A percentile compares a stretch with the other conserved stretches of the same genome.
Evolutionary conservation across 108 stramenopile genomes (phyloP).

Genomic region (Fragilaria crotonensis): DNA sequence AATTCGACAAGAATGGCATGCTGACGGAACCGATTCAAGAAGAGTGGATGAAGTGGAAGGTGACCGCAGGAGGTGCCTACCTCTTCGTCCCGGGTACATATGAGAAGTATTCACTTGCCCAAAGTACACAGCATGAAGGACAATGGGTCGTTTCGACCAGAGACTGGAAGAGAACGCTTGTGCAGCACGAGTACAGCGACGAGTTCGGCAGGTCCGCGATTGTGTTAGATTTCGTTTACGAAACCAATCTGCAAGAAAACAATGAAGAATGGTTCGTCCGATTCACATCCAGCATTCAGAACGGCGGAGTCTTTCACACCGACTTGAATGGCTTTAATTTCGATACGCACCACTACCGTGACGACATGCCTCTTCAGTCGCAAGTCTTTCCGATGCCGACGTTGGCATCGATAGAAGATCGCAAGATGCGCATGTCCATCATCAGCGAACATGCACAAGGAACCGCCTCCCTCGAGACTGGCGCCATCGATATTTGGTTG

Average conservation of each 20-base stretch:
- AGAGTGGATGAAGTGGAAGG: constrained; percentile 61
- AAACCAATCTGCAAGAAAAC: constrained; percentile 32
- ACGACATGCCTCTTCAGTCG: constrained; percentile 52
- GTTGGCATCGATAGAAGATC: constrained; percentile 48
- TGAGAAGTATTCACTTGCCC: constrained; percentile 6
- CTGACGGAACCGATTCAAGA: constrained; percentile 44
- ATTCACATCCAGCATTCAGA: constrained; percentile 30
- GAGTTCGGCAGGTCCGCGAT: constrained; percentile 9
- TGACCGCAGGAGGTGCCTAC: constrained; percentile 49
- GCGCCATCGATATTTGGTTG: constrained; percentile 54
- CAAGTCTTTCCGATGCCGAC: constrained; percentile 70
- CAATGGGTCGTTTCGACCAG: constrained; percentile 31
- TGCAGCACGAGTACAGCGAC: constrained; percentile 18
- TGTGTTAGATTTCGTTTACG: constrained; percentile 53
- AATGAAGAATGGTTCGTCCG: constrained; percentile 66
- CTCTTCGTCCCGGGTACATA: constrained; percentile 45
- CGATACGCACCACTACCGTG: constrained; percentile 47
- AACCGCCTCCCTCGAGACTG: constrained; percentile 39
- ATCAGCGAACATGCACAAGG: constrained; percentile 61
- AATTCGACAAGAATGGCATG: constrained; percentile 43
- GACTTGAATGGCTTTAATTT: constrained; percentile 64
- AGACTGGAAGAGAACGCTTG: constrained; percentile 43
- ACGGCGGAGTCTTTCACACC: constrained; percentile 53
- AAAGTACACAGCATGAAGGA: constrained; percentile 16
- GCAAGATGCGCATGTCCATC: constrained; percentile 32